Evolutionary conservation across 1,284 basidiomycete genomes (phyloP).

Genomic region (Bjerkandera adusta): DNA sequence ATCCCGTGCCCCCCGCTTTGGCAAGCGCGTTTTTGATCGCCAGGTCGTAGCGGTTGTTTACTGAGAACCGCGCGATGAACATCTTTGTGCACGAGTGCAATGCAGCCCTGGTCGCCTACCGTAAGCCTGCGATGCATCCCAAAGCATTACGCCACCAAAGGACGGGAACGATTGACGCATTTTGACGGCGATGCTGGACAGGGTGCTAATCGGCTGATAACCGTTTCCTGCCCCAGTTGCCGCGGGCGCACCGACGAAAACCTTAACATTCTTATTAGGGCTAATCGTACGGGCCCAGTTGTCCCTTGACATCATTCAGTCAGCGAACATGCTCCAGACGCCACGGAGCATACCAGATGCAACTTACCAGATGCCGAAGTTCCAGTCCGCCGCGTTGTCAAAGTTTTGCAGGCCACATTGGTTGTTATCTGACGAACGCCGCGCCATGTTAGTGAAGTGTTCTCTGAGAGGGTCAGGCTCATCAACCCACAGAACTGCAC

Average conservation of each 20-base stretch:
- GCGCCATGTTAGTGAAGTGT: conserved; percentile 5
- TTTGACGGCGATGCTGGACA: conserved; percentile 47
- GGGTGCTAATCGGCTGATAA: conserved; percentile 44
- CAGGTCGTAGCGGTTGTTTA: conserved; percentile 58
- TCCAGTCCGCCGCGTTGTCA: conserved; percentile 42
- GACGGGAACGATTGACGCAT: conserved; percentile 66
- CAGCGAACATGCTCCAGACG: background rate
- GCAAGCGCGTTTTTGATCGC: conserved; percentile 60
- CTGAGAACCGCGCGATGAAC: conserved; percentile 28
- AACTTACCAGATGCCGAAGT: conserved; percentile 51
- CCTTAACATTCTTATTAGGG: conserved; percentile 57
- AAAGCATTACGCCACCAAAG: conserved; percentile 73
- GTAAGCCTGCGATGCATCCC: conserved; percentile 70
- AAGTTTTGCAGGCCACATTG: conserved; percentile 45
- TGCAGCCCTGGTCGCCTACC: conserved; percentile 32
- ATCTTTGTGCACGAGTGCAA: background rate
- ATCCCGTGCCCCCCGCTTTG: conserved; percentile 63
- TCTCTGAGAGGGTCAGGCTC: conserved; percentile 1
- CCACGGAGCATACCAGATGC: background rate
- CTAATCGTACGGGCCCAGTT: conserved; percentile 55
- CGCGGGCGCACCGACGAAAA: conserved; percentile 61
- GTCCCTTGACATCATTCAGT: conserved; percentile 40
- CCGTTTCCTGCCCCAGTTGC: conserved; percentile 60
- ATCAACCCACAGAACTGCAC: conserved; percentile 44
- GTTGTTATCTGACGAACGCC: conserved; percentile 45